phyloP scores from a whole-genome alignment of 1,139 yeast genomes.

The Pichia sp. region DNA sequence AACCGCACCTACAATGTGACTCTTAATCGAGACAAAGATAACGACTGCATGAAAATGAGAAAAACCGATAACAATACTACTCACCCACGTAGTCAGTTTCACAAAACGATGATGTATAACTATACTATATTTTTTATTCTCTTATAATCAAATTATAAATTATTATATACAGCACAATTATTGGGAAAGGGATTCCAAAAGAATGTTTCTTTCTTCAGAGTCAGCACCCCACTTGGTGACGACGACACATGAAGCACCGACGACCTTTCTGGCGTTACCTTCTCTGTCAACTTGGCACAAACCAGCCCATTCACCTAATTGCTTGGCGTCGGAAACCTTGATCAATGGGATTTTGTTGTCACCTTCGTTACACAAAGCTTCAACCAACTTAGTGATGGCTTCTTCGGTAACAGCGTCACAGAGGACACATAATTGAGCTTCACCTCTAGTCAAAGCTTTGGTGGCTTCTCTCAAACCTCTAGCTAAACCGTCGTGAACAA shows the following conservation, averaged over 20 bases:
- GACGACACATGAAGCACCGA: slow-evolving; percentile 99
- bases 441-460: slow-evolving; percentile 96
- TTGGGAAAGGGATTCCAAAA: slow-evolving; percentile 94
- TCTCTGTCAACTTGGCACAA: slow-evolving; percentile 99
- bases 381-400: slow-evolving; percentile 94
- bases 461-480: slow-evolving; percentile 99
- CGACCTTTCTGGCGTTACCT: slow-evolving; percentile 99
- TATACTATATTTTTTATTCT: slow-evolving; percentile 1
- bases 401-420: slow-evolving; percentile 99
- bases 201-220: slow-evolving; percentile 95
- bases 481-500: slow-evolving; percentile 99
- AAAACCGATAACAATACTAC: too few species aligned
- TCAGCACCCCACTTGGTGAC: slow-evolving; percentile 99
- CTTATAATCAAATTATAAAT: neutral
- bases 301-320: slow-evolving; percentile 99
- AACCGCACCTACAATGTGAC: too few species aligned
- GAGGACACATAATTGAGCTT: slow-evolving; percentile 96
- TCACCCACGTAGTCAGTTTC: too few species aligned
- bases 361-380: slow-evolving; percentile 98
- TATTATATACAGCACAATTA: slow-evolving; percentile 42
- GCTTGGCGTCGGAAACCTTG: slow-evolving; percentile 99
- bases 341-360: slow-evolving; percentile 95
- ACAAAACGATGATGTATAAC: neutral
- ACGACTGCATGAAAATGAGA: neutral
- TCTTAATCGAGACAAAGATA: neutral